Evolutionary conservation across 768 basidiomycete genomes (phyloP).

Genomic region (Trametes gibbosa): DNA sequence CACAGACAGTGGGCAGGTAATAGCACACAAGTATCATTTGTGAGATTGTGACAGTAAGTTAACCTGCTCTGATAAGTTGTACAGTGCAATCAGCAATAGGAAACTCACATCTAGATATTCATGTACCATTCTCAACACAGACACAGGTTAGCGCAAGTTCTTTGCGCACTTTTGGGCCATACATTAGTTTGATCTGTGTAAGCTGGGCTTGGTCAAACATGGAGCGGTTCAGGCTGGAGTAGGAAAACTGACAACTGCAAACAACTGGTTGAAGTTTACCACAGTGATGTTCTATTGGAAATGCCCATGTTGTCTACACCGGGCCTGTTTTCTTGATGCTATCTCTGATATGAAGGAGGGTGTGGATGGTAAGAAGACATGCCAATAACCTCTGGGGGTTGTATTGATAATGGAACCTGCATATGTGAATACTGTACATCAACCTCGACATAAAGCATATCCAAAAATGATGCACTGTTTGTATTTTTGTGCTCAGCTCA

Average conservation of each 20-base stretch:
- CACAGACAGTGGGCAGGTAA: background rate
- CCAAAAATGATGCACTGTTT: too few species aligned
- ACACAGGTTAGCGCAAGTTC: background rate
- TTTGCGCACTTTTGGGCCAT: too few species aligned
- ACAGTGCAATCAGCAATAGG: too few species aligned
- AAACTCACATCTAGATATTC: too few species aligned
- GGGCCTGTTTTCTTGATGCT: slow-evolving; percentile 25
- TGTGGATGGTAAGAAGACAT: slow-evolving; percentile 34
- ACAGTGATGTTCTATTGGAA: slow-evolving; percentile 31
- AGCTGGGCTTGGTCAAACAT: background rate
- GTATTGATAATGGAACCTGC: slow-evolving; percentile 31
- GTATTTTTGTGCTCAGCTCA: too few species aligned
- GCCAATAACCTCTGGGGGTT: slow-evolving; percentile 21
- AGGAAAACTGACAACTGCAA: slow-evolving; percentile 20
- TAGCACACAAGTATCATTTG: background rate
- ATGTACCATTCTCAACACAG: too few species aligned
- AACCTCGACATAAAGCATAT: too few species aligned
- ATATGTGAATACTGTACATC: too few species aligned
- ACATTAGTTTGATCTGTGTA: background rate
- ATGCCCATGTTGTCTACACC: slow-evolving; percentile 30
- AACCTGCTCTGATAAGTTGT: too few species aligned
- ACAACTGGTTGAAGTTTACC: slow-evolving; percentile 21
- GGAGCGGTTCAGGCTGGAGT: slow-evolving; percentile 15
- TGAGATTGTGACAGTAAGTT: too few species aligned
- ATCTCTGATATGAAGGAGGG: slow-evolving; percentile 30